These are phyloP conservation scores for Echium plantagineum DNA, from an alignment of 257 asterid genomes.

Conservation along the genomic window DNA sequence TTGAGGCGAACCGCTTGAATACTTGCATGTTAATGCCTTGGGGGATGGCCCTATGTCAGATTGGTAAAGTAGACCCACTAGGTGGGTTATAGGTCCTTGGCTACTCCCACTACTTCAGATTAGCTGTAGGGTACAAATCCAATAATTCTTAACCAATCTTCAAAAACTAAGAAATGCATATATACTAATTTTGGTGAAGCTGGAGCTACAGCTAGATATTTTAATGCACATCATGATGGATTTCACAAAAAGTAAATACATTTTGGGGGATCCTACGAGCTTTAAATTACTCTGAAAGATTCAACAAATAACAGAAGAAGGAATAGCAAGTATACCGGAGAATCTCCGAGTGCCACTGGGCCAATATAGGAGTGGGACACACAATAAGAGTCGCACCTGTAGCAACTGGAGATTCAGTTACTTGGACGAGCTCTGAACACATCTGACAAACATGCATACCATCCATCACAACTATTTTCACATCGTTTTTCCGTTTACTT, in stretches of 20 bases:
- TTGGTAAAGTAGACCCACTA: neutral
- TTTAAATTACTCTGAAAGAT: conserved; percentile 4
- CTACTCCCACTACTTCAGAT: neutral
- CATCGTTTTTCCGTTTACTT: conserved; percentile 30
- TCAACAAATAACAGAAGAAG: conserved; percentile 15
- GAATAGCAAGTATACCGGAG: conserved; percentile 57
- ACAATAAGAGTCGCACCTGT: conserved; percentile 95
- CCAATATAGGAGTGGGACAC: conserved; percentile 94
- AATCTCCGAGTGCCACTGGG: conserved; percentile 98
- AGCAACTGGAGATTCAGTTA: conserved; percentile 70
- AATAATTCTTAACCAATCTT: neutral
- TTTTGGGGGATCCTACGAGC: too few relatives aligned
- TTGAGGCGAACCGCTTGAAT: neutral
- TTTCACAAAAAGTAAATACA: too few relatives aligned
- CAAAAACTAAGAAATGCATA: neutral
- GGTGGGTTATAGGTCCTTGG: neutral
- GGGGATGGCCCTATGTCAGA: neutral
- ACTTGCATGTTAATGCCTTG: neutral
- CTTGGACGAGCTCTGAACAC: conserved; percentile 77
- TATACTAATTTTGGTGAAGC: neutral
- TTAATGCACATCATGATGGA: too few relatives aligned
- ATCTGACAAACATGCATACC: conserved; percentile 53
- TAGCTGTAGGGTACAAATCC: neutral
- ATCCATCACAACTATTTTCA: conserved; percentile 49
- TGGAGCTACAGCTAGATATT: neutral